Evolutionary conservation across 148 eudicot species (phyloP), one percentile per base, ranked within the genome.

Genomic region (Chenopodium suecicum): DNA sequence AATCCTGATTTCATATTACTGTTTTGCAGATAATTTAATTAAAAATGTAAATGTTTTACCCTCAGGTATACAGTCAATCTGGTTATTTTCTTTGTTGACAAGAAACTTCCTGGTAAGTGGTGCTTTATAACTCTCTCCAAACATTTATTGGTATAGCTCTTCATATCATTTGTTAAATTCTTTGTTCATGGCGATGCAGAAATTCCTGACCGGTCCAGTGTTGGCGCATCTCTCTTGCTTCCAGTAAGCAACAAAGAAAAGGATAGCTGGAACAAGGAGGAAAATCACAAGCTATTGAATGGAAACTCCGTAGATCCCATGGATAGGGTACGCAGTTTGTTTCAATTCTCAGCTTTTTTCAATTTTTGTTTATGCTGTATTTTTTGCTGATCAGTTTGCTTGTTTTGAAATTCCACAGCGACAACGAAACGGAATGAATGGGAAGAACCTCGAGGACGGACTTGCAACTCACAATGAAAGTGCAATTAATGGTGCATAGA

Each of bases 61-160:
- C 85, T 84, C 89, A 95, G 98, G 98, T 96, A 94, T 84, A 91
- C 99, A 0, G 99, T 96, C 68, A 96, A 94, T 82, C 89, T 96
- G 88, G 97, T 94, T 50, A 94, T 96, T 41, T 96, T 87, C 91
- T 96, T 96, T 78, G 62, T 94, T 6, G 98, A 96, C 89, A 90
- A 89, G 64, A 89, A 86, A 27, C 85, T 96, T 83, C 97, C 98
- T 89, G 99, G 99, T 95, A 58, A 67, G 84, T 81, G 47, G 3
- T 67, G 78, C 20, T 47, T n/a, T 11, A 1, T 64, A n/a, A 23
- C 19, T 82, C 29, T 34, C 34, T 70, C 23, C 48, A 31, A 75
- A n/a, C 54, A 29, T 56, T 66, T 7, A 12, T n/a, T 27, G 10
- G 48, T 9, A 48, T 48, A 11, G 52, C 1, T 34, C 19, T 19